Evolutionary conservation across 176 grass and related monocot genomes (phyloP).

Genomic region (Tillandsia leiboldiana): DNA sequence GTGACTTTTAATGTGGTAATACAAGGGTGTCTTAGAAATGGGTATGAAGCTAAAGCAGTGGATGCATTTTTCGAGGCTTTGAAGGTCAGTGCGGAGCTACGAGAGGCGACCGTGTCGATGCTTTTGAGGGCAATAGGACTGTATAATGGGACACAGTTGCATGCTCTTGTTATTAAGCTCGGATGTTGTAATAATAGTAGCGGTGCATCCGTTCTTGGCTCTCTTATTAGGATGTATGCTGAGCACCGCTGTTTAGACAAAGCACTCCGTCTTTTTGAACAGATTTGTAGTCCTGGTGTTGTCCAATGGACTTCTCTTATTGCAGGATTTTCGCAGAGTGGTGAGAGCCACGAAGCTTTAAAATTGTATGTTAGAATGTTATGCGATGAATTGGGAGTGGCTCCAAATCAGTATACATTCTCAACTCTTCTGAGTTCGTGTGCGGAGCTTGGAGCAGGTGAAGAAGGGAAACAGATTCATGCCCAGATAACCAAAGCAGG

Average conservation of each 20-base stretch:
- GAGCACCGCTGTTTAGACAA: constrained; percentile 17
- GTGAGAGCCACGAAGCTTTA: constrained; percentile 13
- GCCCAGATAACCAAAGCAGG: constrained; percentile 26
- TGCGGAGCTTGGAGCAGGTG: constrained; percentile 22
- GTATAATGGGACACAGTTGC: constrained; percentile 19
- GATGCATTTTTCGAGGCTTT: constrained; percentile 21
- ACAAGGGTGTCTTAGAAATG: constrained; percentile 33
- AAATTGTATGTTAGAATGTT: constrained; percentile 29
- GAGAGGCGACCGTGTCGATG: constrained; percentile 13
- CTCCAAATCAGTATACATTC: constrained; percentile 28
- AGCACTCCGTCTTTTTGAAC: constrained; percentile 24
- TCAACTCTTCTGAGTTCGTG: constrained; percentile 31
- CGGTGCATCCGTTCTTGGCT: constrained; percentile 6
- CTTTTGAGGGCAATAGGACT: constrained; percentile 18
- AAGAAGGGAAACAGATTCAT: constrained; percentile 40
- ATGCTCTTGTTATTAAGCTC: constrained; percentile 24
- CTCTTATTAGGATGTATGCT: constrained; percentile 30
- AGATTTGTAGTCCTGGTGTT: constrained; percentile 14
- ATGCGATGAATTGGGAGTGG: constrained; percentile 9
- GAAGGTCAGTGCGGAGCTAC: constrained; percentile 17
- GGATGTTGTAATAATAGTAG: constrained; percentile 4
- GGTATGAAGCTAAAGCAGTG: constrained; percentile 18
- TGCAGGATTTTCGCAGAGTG: constrained; percentile 19
- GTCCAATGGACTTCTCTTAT: constrained; percentile 32
- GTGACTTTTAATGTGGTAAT: constrained; percentile 30